Base-by-base conservation (phyloP, 2,329 filamentous ascomycete species). In the Zelopaecilomyces penicillatus region DNA sequence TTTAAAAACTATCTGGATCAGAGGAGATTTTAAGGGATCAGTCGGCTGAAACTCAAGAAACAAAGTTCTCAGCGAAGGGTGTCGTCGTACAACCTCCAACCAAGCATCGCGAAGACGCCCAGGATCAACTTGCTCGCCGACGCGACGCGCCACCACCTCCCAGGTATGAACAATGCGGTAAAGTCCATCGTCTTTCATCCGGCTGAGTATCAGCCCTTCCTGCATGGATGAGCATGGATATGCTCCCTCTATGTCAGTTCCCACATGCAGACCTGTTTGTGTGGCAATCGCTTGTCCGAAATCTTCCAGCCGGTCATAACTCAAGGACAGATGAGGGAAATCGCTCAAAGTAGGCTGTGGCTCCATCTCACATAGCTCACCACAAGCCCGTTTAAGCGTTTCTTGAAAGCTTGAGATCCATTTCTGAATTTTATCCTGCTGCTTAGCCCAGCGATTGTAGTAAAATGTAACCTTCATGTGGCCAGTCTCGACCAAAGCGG, bases 181-280 rank as follows among this genome's bases (percentile, higher is more conserved):
- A n/a, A 5, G 7, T 6, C 9, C 12, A 9, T n/a, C 4, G 2
- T 41, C 37, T 28, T 35, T 45, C 3, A 19, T 34, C 5, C 37
- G 43, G 27, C 19, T 28, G 7, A 43, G 5, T 12, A 46, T 12
- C 4, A 46, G 39, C 10, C 40, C 40, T 40, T 46, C 50, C 29
- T 54, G 52, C 28, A 50, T 47, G 3, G 52, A 42, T 1, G 52
- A 36, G 10, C 43, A 45, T 6, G 43, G 43, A 29, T 27, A 45
- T 10, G 41, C 41, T 9, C 41, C 38, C 10, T 45, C 43, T 27
- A 45, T 29, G 10, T 45, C 43, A 7, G 32, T 12, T 34, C 32
- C 32, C 9, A 9, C 12, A 34, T 12, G 32, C 32, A 34, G 32
- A 9, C 9, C 8, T 9, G 32, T 12, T 12, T 34, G 32, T 9